Evolutionary conservation across 177 flowering plant genomes (phyloP).

Genomic region (Vitis hybrid): DNA sequence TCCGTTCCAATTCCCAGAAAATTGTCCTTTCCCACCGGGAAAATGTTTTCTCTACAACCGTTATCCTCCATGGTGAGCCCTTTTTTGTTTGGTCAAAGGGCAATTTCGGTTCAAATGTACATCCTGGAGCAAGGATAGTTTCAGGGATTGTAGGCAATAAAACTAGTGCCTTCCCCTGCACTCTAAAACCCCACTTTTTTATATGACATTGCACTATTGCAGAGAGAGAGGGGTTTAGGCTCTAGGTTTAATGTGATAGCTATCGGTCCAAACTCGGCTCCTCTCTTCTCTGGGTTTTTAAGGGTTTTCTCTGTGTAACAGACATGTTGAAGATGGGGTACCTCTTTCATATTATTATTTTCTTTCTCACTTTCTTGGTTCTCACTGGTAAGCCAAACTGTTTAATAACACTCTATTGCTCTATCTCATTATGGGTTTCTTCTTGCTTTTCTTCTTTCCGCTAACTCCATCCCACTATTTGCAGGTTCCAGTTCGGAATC

Average conservation of each 20-base stretch:
- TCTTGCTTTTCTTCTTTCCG: not conserved
- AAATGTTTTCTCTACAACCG: not conserved
- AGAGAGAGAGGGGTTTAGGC: not conserved
- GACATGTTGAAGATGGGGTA: conserved; percentile 30
- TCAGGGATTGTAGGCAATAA: not conserved
- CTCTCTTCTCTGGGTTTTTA: not conserved
- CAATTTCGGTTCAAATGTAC: not conserved
- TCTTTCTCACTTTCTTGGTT: conserved; percentile 25
- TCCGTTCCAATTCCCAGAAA: conserved; percentile 7
- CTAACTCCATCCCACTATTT: conserved; percentile 3
- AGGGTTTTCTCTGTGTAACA: not conserved
- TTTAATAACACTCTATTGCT: not conserved
- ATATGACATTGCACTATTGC: too few relatives aligned
- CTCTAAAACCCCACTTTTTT: conserved; percentile 6
- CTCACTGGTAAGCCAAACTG: conserved; percentile 31
- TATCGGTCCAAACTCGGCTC: too few relatives aligned
- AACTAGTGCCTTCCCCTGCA: conserved; percentile 4
- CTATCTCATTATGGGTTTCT: not conserved
- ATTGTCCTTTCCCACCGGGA: not conserved
- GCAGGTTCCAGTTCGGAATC: conserved; percentile 57
- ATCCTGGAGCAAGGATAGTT: not conserved
- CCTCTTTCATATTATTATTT: conserved; percentile 18
- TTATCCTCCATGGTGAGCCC: not conserved
- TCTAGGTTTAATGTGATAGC: not conserved
- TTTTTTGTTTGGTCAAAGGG: not conserved